phyloP scores from a whole-genome alignment of 495 filamentous ascomycete genomes.

The Wilcoxina mikolae region DNA sequence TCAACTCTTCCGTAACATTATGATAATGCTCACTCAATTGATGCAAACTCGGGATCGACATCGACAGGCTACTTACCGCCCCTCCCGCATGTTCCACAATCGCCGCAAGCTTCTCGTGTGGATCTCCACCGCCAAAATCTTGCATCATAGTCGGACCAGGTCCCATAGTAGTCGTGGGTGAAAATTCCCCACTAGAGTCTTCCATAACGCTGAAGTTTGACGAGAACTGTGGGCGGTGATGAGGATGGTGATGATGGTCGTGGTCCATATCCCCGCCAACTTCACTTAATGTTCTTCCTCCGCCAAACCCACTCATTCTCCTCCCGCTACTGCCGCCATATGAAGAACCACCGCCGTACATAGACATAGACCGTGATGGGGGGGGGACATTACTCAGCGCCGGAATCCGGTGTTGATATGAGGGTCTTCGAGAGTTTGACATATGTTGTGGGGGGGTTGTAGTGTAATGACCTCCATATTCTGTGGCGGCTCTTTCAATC shows the following conservation, averaged over 20 bases:
- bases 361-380: background rate
- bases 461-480: too few species aligned
- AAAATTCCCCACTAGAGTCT: too few species aligned
- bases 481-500: too few species aligned
- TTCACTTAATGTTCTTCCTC: background rate
- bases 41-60: conserved; percentile 22
- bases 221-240: background rate
- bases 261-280: background rate
- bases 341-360: background rate
- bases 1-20: conserved; percentile 19
- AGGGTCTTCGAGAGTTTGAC: background rate
- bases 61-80: conserved; percentile 18
- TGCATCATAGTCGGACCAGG: background rate
- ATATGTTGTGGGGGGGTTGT: too few species aligned
- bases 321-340: background rate
- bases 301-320: background rate
- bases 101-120: conserved; percentile 23
- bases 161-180: too few species aligned
- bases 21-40: conserved; percentile 27
- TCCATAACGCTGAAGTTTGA: background rate
- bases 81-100: conserved; percentile 24
- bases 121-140: conserved; percentile 6
- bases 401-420: background rate
- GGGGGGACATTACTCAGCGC: background rate
- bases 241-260: background rate